Conservation (phyloP, 2,329 filamentous ascomycete genomes). For the Fusarium nematophilum region DNA sequence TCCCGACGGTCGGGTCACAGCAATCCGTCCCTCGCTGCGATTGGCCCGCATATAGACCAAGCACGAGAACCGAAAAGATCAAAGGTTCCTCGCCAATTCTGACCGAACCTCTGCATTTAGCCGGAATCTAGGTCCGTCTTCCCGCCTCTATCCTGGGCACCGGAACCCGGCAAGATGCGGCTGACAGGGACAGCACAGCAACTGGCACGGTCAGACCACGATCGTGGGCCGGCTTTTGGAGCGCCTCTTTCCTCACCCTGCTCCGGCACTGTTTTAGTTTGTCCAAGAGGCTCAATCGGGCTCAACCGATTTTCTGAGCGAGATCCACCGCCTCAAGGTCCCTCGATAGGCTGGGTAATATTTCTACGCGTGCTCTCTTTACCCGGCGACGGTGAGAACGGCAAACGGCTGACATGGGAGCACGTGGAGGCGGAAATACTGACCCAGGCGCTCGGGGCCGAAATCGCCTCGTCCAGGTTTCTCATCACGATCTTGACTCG, state of each 20-base stretch:
- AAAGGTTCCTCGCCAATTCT: conserved; percentile 11
- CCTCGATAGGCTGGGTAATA: conserved; percentile 13
- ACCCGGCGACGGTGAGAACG: conserved; percentile 12
- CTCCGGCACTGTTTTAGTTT: neutral
- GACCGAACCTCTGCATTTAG: conserved; percentile 15
- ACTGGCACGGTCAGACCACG: conserved; percentile 19
- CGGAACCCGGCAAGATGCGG: conserved; percentile 15
- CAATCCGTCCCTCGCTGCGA: conserved; percentile 2
- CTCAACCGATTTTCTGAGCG: neutral
- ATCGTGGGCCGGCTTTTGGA: conserved; percentile 17
- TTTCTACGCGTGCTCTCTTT: neutral
- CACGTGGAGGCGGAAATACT: conserved; percentile 2
- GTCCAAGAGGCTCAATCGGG: neutral
- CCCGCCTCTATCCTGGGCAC: neutral
- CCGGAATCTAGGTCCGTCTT: conserved; percentile 8
- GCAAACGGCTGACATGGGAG: conserved; percentile 4
- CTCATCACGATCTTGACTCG: conserved; percentile 5
- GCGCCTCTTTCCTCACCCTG: neutral
- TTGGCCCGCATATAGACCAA: conserved; percentile 27
- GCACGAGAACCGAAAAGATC: conserved; percentile 1
- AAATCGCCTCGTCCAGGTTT: conserved; percentile 9
- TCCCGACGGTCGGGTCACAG: conserved; percentile 8
- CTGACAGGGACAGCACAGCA: conserved; percentile 4
- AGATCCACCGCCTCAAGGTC: neutral
- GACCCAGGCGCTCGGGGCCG: conserved; percentile 17